Base-by-base conservation (phyloP, 345 rosid genomes). In the Boechera retrofracta region DNA sequence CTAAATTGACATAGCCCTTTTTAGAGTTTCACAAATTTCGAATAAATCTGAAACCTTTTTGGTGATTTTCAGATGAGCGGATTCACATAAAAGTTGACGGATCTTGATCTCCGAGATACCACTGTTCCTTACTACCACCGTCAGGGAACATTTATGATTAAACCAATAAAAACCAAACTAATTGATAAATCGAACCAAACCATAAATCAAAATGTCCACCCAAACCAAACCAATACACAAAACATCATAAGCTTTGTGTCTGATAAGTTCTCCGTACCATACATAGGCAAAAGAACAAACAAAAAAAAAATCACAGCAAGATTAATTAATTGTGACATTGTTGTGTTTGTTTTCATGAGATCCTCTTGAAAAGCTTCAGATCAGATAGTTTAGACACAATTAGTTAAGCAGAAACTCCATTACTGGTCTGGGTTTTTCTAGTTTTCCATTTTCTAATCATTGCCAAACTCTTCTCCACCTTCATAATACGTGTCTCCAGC, bases 61-160 rank as follows among this genome's bases (percentile, higher is more conserved):
- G 65, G 45, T 68, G 13, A 31, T 32, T 48, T 60, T 48, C 12
- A 24, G 59, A 47, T 42, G 69, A 59, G 31, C 15, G 28, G 33
- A 51, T 49, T 45, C 11, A 48, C 41, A 66, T 36, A 35, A 26
- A 26, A 41, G 24, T 15, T 55, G 54, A 10, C 73, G 42, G 54
- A 70, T 70, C 74, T 57, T 69, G 74, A 69, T 69, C 74, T 56
- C 64, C 42, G 15, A 70, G 7, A 31, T 44, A 15, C 41, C 29
- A 15, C 41, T 41, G 52, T 10, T 41, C 44, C 29, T 55, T 44
- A 2, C 13, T 41, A 41, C 36, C 41, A 41, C 36, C 41, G 64
- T 16, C 64, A 58, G 44, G 4, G 38, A 58, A 9, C 11, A 39
- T 39, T 39, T 39, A 39, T 39, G 4, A 9, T 0, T 39, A 9